Conservation (phyloP, 495 filamentous ascomycete genomes). For the Trichoderma orchidacearum region DNA sequence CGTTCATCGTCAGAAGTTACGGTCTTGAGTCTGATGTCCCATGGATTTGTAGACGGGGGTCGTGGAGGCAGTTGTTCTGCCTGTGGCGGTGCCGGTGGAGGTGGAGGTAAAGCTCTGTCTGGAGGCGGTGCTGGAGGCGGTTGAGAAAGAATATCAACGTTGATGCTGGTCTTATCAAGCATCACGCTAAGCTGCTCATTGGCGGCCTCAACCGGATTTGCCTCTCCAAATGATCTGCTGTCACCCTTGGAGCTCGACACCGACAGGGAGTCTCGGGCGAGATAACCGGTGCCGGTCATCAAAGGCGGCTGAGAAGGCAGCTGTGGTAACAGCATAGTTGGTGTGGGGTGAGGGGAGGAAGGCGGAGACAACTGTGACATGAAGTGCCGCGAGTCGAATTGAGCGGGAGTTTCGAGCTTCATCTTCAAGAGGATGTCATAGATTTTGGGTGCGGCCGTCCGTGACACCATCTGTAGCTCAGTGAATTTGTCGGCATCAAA, state of each 20-base stretch:
- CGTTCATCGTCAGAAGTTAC: neutral
- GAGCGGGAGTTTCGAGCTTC: slow-evolving; percentile 19
- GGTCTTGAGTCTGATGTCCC: slow-evolving; percentile 7
- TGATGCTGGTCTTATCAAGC: neutral
- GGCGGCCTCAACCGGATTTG: neutral
- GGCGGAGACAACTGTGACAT: neutral
- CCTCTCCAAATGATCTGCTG: neutral
- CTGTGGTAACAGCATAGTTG: slow-evolving; percentile 2
- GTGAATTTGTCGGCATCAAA: slow-evolving; percentile 23
- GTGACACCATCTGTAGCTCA: slow-evolving; percentile 21
- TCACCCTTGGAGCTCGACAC: slow-evolving; percentile 3
- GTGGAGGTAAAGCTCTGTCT: slow-evolving; percentile 7
- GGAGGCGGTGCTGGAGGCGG: slow-evolving; percentile 10
- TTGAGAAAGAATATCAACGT: slow-evolving; percentile 6
- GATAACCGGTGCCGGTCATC: slow-evolving; percentile 10
- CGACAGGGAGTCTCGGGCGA: slow-evolving; percentile 8
- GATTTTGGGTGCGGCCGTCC: slow-evolving; percentile 21
- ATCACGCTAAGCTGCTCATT: neutral
- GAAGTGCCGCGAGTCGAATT: slow-evolving; percentile 1
- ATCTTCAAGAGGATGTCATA: slow-evolving; percentile 23
- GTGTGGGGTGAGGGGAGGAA: neutral
- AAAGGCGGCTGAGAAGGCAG: slow-evolving; percentile 8
- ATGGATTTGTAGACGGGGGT: slow-evolving; percentile 14
- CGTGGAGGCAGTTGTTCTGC: slow-evolving; percentile 7
- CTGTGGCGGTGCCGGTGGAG: neutral